These are phyloP conservation scores for Epithemia pelagica DNA, from an alignment of 108 stramenopile genomes.

Conservation along the genomic window DNA sequence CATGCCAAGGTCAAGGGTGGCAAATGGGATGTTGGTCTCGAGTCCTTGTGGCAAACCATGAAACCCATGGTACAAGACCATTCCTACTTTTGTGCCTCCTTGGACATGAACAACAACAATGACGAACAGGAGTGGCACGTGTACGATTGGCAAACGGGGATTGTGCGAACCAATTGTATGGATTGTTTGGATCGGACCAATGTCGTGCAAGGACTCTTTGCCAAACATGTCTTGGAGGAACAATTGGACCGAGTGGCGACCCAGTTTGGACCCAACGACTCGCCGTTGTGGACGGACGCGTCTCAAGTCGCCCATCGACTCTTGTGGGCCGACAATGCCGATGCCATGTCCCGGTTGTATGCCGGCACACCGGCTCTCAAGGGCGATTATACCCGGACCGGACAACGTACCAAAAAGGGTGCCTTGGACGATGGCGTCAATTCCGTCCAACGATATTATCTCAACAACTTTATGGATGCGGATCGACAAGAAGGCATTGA, in stretches of 20 bases:
- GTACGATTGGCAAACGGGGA: constrained; percentile 59
- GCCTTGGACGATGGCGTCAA: constrained; percentile 94
- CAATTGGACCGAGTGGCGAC: constrained; percentile 26
- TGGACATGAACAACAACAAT: constrained; percentile 14
- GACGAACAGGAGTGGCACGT: background rate
- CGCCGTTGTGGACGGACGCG: constrained; percentile 62
- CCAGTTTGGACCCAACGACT: constrained; percentile 32
- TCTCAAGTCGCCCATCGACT: constrained; percentile 63
- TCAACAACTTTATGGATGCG: constrained; percentile 93
- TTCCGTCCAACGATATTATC: constrained; percentile 91
- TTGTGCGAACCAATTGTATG: constrained; percentile 97
- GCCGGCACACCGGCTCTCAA: constrained; percentile 94
- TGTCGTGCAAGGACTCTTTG: constrained; percentile 94
- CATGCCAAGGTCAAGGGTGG: constrained; percentile 91
- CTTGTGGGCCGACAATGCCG: constrained; percentile 89
- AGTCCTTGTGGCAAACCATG: constrained; percentile 63
- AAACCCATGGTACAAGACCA: constrained; percentile 50
- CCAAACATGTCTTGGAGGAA: constrained; percentile 60
- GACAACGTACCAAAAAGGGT: constrained; percentile 83
- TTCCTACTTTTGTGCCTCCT: constrained; percentile 49
- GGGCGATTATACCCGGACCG: constrained; percentile 91
- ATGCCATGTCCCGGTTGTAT: constrained; percentile 87
- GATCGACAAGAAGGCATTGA: constrained; percentile 95
- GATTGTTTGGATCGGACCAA: constrained; percentile 97
- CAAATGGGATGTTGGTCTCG: constrained; percentile 72